A percentile compares a stretch with the other conserved stretches of the same genome.
These are phyloP conservation scores for Nitzschia palea DNA, from an alignment of 108 stramenopile species.

Conservation along the genomic window DNA sequence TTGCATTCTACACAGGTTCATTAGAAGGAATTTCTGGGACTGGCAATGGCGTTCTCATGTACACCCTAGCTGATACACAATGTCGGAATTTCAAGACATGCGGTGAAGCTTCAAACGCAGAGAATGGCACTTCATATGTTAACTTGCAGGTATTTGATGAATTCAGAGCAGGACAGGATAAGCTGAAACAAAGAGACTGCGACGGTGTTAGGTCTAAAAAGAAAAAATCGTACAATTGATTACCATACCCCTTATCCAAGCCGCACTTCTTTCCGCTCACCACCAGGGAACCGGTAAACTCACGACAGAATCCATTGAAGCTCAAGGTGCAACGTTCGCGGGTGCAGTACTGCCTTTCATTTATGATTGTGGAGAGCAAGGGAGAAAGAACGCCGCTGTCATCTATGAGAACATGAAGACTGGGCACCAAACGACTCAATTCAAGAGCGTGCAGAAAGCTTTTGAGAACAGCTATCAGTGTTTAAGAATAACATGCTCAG, in stretches of 20 bases:
- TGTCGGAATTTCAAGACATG: conserved; percentile 61
- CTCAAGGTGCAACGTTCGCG: conserved; percentile 66
- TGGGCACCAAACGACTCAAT: conserved; percentile 15
- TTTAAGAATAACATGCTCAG: conserved; percentile 51
- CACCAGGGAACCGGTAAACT: conserved; percentile 11
- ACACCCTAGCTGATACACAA: conserved; percentile 64
- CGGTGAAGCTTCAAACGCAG: conserved; percentile 34
- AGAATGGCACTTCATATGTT: conserved; percentile 45
- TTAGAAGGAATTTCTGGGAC: conserved; percentile 46
- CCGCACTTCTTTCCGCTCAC: conserved; percentile 57
- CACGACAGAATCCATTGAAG: conserved; percentile 54
- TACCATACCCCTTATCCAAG: conserved; percentile 74
- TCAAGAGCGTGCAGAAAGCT: conserved; percentile 51
- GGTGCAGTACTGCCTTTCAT: conserved; percentile 65
- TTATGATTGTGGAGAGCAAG: conserved; percentile 25
- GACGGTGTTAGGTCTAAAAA: conserved; percentile 40
- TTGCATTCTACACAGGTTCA: conserved; percentile 61
- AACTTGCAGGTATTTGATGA: conserved; percentile 51
- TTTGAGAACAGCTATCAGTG: conserved; percentile 62
- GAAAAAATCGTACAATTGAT: conserved; percentile 54
- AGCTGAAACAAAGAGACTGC: conserved; percentile 49
- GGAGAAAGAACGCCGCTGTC: conserved; percentile 37
- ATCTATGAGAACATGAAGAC: conserved; percentile 58
- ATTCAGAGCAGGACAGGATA: conserved; percentile 46
- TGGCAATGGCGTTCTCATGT: conserved; percentile 61